phyloP scores from a whole-genome alignment of 805 yeast genomes.

The Suhomyces canberraensis region DNA sequence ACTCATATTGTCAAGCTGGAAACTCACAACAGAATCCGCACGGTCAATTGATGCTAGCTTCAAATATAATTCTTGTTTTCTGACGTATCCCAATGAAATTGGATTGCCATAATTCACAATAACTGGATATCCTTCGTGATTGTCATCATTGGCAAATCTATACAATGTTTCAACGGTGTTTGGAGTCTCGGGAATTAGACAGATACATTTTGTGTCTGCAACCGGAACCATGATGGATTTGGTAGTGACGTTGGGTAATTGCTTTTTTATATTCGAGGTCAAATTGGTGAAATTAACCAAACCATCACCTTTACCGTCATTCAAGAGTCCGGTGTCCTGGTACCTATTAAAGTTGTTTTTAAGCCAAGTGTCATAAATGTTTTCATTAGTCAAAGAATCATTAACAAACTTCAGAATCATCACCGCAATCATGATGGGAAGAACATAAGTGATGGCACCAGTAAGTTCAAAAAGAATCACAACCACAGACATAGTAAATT shows the following conservation, averaged over 20 bases:
- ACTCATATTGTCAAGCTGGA: conserved; percentile 19
- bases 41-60: conserved; percentile 7
- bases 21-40: conserved; percentile 12
- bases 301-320: conserved; percentile 40
- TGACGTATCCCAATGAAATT: conserved; percentile 32
- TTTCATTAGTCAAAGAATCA: conserved; percentile 55
- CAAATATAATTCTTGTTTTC: conserved; percentile 23
- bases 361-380: conserved; percentile 58
- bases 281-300: conserved; percentile 29
- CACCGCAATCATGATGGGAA: conserved; percentile 84
- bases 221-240: conserved; percentile 30
- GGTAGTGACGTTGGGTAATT: conserved; percentile 32
- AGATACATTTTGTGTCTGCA: conserved; percentile 24
- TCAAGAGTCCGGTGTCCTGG: conserved; percentile 9
- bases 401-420: conserved; percentile 70
- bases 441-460: conserved; percentile 78
- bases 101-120: conserved; percentile 24
- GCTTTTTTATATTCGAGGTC: conserved; percentile 24
- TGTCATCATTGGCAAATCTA: conserved; percentile 26
- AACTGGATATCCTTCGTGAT: conserved; percentile 43
- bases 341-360: conserved; percentile 26
- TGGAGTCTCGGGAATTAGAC: conserved; percentile 20
- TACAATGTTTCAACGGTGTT: conserved; percentile 20
- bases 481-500: conserved; percentile 76
- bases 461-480: conserved; percentile 93